Base-by-base conservation (phyloP, 164 flowering plant genomes). In the Pachysandra terminalis region DNA sequence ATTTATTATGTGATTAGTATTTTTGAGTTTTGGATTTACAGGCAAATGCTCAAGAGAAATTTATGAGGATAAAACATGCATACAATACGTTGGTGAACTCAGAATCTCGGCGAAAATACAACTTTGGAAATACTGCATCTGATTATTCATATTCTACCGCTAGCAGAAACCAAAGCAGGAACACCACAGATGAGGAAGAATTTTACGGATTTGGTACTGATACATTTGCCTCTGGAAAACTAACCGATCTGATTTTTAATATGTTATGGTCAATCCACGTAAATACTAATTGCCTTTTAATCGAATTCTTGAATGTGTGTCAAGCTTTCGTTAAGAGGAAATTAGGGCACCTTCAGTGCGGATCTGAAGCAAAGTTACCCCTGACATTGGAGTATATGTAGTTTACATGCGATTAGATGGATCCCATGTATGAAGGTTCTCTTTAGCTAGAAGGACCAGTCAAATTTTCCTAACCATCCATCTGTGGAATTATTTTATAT, bases 11-110 rank as follows among this genome's bases (percentile, higher is more conserved):
- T 15, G 15, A 24, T 25, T 16, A 26, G 49, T 56, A 8, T 23
- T 19, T 21, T 15, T 26, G 23, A 23, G 24, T 35, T 27, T 57
- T 28, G n/a, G 64, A 35, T 63, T 16, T 70, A 19, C 80, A 95
- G 98, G 84, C 86, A 58, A 82, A 88, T 81, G 96, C 97, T 41
- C 84, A 91, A 71, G 96, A 92, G 79, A 90, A 91, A 59, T 95
- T 95, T 67, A 81, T 95, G 97, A 81, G 93, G 75, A 92, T 95
- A 52, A 91, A 95, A 77, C 97, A 87, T 80, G 98, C 98, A 45
- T 95, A 91, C 74, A 95, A 87, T 70, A 82, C 89, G 4, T 68
- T 95, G 81, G 48, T 90, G 76, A 87, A 84, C 72, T 83, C 96
- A 21, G 80, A 84, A 52, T 81, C 97, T 61, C 72, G 81, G 59